Evolutionary conservation across 1,284 basidiomycete genomes (phyloP), one percentile per base, ranked within the genome.

Genomic region (Cystobasidium sp.): DNA sequence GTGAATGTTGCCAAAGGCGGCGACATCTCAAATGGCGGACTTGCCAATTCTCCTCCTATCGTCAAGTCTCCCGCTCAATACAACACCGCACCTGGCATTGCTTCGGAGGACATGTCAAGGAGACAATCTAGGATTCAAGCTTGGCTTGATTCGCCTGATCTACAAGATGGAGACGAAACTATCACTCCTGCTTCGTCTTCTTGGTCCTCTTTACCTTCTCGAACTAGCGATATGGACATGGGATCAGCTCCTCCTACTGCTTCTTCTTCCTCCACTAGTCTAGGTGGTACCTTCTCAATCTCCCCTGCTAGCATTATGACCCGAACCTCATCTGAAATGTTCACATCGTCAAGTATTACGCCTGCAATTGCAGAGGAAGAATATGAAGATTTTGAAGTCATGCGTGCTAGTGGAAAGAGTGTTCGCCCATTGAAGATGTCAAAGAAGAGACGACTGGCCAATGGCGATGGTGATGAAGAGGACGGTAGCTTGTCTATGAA

Each of bases 71-170:
- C 65, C 12, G 65, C 31, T 41, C 6, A 51, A 31, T 22, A 55
- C 46, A 53, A 20, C 5, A 2, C 31, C 31, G 31, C 31, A 31
- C 31, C 31, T 5, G 31, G 31, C 5, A 31, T 31, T 31, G 31
- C 46, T 53, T 64, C 69, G 6, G 46, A 53, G 20, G 70, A 73
- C 31, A 58, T 56, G 52, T 47, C 49, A 9, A 12, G 55, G 12
- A 24, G 70, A 31, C 49, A 73, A 39, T 55, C 49, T 49, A 49
- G 70, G 16, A 73, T 73, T 41, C 62, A 65, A 66, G 70, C 70
- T 49, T 73, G 70, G 70, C 51, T 73, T 8, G 70, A 65, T 49
- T 73, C 70, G 9, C 70, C 70, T 37, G 70, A 73, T 44, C 6
- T 73, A 43, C 46, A 56, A 52, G 59, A 63, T 41, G 61, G 61